phyloP scores from a whole-genome alignment of 2,329 filamentous ascomycete genomes.

The Plectosphaerella cucumerina region DNA sequence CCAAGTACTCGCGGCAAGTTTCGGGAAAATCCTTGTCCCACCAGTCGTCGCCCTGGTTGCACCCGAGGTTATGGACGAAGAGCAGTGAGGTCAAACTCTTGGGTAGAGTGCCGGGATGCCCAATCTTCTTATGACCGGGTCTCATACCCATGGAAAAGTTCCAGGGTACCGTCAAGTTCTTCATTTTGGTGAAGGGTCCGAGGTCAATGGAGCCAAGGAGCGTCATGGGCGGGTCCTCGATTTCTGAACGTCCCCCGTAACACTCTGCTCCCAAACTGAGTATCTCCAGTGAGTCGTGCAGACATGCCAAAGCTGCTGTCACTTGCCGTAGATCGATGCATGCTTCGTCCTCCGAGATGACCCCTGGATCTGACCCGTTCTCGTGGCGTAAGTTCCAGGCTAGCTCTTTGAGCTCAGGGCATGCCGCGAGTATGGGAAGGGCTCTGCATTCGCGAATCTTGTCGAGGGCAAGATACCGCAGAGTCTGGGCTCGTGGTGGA shows the following conservation, averaged over 20 bases:
- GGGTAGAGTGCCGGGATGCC: background rate
- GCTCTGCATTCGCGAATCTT: background rate
- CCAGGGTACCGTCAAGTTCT: background rate
- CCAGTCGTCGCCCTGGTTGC: background rate
- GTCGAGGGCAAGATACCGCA: background rate
- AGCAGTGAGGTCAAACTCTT: background rate
- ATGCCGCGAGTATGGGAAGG: background rate
- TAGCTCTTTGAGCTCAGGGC: background rate
- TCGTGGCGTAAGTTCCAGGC: background rate
- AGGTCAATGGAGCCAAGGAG: background rate
- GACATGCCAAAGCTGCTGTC: background rate
- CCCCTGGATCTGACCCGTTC: background rate
- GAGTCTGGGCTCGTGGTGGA: background rate
- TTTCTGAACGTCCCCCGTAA: background rate
- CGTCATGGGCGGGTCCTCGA: background rate
- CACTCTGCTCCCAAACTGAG: background rate
- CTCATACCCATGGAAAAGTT: background rate
- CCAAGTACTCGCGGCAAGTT: background rate
- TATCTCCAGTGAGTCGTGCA: background rate
- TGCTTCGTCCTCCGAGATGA: background rate
- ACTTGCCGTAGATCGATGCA: background rate
- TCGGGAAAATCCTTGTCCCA: background rate
- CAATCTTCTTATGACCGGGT: background rate
- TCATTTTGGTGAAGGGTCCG: background rate
- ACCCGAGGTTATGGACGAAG: background rate